Evolutionary conservation across 2,329 filamentous ascomycete genomes (phyloP), one percentile per base, ranked within the genome.

Genomic region (Talaromyces sp.): DNA sequence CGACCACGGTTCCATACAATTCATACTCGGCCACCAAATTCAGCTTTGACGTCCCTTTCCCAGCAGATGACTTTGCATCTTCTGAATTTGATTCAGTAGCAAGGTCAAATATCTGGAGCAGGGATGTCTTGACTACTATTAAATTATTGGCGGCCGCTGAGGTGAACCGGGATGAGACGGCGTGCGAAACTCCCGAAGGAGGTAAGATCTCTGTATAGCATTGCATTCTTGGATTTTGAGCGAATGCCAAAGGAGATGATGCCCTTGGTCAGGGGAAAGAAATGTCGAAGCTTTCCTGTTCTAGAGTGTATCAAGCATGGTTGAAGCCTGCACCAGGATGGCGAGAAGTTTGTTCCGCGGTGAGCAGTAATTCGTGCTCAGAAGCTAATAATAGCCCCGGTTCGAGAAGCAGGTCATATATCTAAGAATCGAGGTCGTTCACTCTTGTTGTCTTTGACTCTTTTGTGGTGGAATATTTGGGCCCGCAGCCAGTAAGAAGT

Each of bases 171-270:
- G 96, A 78, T 62, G 82, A 84, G 70, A 97, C 79, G 65, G 93
- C 91, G 79, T 96, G 89, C 70, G 91, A 93, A 78, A 98, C 92
- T 74, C 93, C 93, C 74, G 93, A 96, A 58, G 95, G 93, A 80
- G 93, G 90, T 75, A 91, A 87, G 75, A 99, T 83, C 83, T 99
- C 95, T 72, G 91, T 93, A 80, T 98, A 98, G 82, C 91, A 96
- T 85, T 98, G 93, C 93, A 98, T 98, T 59, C 57, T 62, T 58
- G 24, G 26, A 38, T 10, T 6, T 55, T 11, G 35, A 17, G 29
- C 41, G 43, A 60, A 24, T 26, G 29, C 53, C 35, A 21, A 41
- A 41, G 21, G 21, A 55, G 32, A 21, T 41, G 35, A 17, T 55
- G 53, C 7, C 31, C 31, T 43, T 38, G 11, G 53, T 52, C 24